Conservation (phyloP, 495 filamentous ascomycete species). For the Aspergillus indologenus region DNA sequence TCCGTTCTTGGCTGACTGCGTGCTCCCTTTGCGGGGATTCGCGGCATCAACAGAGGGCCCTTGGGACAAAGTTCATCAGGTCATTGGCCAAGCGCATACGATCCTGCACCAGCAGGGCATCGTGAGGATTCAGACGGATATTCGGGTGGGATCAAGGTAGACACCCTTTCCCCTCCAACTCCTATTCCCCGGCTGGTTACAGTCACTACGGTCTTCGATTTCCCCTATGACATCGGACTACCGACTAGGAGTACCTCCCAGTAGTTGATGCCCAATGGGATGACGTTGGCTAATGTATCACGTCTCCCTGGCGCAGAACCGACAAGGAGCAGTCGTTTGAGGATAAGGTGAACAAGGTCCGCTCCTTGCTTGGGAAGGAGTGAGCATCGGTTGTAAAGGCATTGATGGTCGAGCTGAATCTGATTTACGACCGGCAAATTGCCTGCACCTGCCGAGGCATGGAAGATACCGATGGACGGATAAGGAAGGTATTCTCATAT, state of each 20-base stretch:
- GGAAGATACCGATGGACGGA: background rate
- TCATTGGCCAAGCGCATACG: slow-evolving; percentile 88
- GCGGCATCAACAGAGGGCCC: slow-evolving; percentile 64
- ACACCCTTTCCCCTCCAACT: slow-evolving; percentile 16
- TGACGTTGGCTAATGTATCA: slow-evolving; percentile 15
- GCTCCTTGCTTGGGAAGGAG: slow-evolving; percentile 51
- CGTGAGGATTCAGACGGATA: slow-evolving; percentile 82
- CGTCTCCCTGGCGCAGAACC: slow-evolving; percentile 39
- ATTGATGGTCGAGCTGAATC: background rate
- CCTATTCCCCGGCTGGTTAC: slow-evolving; percentile 6
- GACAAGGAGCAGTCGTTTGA: slow-evolving; percentile 66
- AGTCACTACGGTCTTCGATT: background rate
- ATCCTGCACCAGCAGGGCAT: slow-evolving; percentile 79
- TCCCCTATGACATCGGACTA: no score
- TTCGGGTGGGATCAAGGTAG: slow-evolving; percentile 80
- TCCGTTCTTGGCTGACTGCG: slow-evolving; percentile 10
- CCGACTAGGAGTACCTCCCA: no score
- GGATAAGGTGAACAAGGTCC: slow-evolving; percentile 66
- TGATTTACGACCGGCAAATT: background rate
- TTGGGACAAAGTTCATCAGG: slow-evolving; percentile 84
- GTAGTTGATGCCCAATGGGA: no score
- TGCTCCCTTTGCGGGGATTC: background rate
- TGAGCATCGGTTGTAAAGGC: slow-evolving; percentile 8
- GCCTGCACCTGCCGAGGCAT: background rate
- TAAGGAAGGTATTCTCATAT: background rate